Base-by-base conservation (phyloP, 352 stramenopile species). In the Blastocystis sp. region DNA sequence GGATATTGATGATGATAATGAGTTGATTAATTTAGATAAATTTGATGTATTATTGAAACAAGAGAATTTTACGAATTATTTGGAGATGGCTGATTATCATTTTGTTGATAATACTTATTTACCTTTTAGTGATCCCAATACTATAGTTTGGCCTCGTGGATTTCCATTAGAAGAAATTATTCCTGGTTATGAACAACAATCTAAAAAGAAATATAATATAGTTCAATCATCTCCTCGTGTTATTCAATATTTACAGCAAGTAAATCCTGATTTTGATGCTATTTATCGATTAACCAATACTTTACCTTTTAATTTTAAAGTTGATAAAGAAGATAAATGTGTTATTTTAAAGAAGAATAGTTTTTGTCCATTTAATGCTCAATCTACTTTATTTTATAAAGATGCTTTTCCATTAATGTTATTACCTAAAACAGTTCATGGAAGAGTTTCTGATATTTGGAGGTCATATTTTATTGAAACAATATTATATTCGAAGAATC, bases 91-190 rank as follows among this genome's bases (percentile, higher is more conserved):
- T 27, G 9, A 36, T 2, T 59, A 44, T 40, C 21, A 59, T 18
- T 43, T 59, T 2, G 37, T 59, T 5, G n/a, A n/a, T n/a, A 59
- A 59, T 13, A 48, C 49, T 19, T 27, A 30, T 10, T 40, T 49
- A 16, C 49, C 46, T 30, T 36, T 59, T 19, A 59, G 36, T 6
- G 49, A 59, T 13, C 49, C 49, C 3, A 49, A 59, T 40, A 59
- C 49, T 36, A 59, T 59, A 11, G 49, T 59, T n/a, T 59, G 49
- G 49, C 49, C 49, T 59, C 49, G 49, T 31, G 49, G 49, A 10
- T 59, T 49, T 27, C 49, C 49, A 37, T 27, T 59, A 23, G 49
- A 59, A 28, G 49, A 36, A 2, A 59, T 59, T 27, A n/a, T n/a
- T n/a, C n/a, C n/a, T n/a, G n/a, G n/a, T n/a, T n/a, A n/a, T n/a